Percentiles rank a stretch among this genome's conserved stretches.
phyloP scores from a whole-genome alignment of 805 yeast species.

The Komagataella pseudopastoris region DNA sequence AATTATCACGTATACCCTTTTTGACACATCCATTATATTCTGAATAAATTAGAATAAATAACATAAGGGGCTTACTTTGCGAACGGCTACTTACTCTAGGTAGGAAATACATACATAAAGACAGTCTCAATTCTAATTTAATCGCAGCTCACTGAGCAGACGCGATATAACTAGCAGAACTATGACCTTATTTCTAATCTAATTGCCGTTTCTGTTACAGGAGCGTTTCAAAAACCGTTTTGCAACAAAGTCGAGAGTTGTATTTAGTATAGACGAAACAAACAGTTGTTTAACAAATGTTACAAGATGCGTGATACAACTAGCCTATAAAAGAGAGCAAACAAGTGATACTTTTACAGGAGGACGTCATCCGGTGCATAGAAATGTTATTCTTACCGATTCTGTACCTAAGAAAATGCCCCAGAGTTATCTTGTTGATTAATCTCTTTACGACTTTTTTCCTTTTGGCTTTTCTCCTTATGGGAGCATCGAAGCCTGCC shows the following conservation, averaged over 20 bases:
- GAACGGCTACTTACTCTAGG: too few relatives aligned
- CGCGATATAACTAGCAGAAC: too few relatives aligned
- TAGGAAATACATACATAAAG: too few relatives aligned
- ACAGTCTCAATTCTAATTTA: too few relatives aligned
- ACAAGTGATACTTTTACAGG: too few relatives aligned
- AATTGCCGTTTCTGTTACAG: background rate
- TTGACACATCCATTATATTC: too few relatives aligned
- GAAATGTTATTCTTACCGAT: background rate
- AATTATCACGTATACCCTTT: too few relatives aligned
- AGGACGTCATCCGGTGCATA: background rate
- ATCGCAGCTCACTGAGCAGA: too few relatives aligned
- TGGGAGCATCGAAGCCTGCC: slow-evolving; percentile 35
- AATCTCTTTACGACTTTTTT: slow-evolving; percentile 34
- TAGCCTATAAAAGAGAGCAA: background rate
- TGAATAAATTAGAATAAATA: too few relatives aligned
- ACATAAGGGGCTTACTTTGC: too few relatives aligned
- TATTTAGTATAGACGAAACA: background rate
- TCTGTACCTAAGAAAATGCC: slow-evolving; percentile 13
- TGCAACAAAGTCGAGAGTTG: background rate
- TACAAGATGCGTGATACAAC: background rate
- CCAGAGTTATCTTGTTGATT: slow-evolving; percentile 26
- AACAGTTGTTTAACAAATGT: background rate
- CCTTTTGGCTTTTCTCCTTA: slow-evolving; percentile 37
- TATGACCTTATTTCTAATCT: too few relatives aligned
- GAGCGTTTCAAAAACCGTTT: background rate